Percentiles rank a stretch among this genome's conserved stretches.
phyloP scores from a whole-genome alignment of 2,329 filamentous ascomycete genomes.

The Phymatotrichopsis omnivora region DNA sequence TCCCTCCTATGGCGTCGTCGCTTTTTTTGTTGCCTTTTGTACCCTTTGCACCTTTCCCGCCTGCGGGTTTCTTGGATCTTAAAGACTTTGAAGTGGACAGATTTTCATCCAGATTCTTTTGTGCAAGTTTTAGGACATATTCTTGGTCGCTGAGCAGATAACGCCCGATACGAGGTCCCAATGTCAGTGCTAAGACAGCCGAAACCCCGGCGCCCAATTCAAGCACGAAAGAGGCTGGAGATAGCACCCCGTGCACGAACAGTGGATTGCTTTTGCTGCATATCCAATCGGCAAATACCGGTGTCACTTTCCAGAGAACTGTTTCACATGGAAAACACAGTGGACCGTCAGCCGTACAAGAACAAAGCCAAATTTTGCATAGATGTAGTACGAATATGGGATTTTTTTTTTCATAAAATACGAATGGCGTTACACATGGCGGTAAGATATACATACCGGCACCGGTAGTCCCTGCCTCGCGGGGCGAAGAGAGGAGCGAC shows the following conservation, averaged over 20 bases:
- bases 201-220: conserved; percentile 87
- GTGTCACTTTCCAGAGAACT: conserved; percentile 90
- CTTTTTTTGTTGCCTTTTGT: conserved; percentile 6
- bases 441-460: conserved; percentile 43
- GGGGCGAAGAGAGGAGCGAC: conserved; percentile 64
- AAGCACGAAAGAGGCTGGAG: conserved; percentile 49
- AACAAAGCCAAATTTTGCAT: conserved; percentile 5
- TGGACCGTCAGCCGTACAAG: background rate
- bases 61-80: background rate
- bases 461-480: conserved; percentile 62
- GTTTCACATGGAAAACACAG: background rate
- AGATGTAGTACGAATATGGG: background rate
- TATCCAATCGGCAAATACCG: conserved; percentile 73
- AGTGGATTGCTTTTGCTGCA: conserved; percentile 53
- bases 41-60: conserved; percentile 23
- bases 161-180: conserved; percentile 50
- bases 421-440: conserved; percentile 1
- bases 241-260: conserved; percentile 46
- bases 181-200: conserved; percentile 60
- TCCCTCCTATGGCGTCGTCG: conserved; percentile 26
- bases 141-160: conserved; percentile 81
- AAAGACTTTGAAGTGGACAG: conserved; percentile 6
- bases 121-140: conserved; percentile 70
- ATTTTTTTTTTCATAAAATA: conserved; percentile 3
- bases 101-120: conserved; percentile 64